phyloP scores from a whole-genome alignment of 83 land plant species.

The Thuja plicata region DNA sequence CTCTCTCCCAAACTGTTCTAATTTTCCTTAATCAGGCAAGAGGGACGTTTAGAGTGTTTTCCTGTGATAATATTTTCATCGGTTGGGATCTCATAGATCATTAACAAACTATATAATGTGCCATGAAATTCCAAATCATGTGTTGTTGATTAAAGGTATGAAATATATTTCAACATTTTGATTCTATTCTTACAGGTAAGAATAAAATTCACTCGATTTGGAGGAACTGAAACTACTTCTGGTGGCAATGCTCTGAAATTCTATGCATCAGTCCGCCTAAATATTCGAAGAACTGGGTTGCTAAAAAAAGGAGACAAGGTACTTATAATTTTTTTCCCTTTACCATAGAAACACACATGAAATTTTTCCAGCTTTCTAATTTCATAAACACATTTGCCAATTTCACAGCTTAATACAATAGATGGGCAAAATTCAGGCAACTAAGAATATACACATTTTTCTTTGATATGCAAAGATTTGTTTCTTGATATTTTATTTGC shows the following conservation, averaged over 20 bases:
- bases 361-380: background rate
- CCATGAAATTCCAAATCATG: background rate
- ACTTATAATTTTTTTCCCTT: background rate
- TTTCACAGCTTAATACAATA: background rate
- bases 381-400: background rate
- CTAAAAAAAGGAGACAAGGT: slow-evolving; percentile 96
- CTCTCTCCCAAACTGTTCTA: slow-evolving; percentile 79
- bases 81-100: background rate
- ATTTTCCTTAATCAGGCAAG: slow-evolving; percentile 92
- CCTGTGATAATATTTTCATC: background rate
- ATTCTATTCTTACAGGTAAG: slow-evolving; percentile 57
- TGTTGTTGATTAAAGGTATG: background rate
- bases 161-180: background rate
- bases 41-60: background rate
- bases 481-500: background rate
- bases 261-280: slow-evolving; percentile 94
- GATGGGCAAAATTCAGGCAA: background rate
- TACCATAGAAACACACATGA: background rate
- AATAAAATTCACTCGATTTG: slow-evolving; percentile 69
- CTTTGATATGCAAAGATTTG: background rate
- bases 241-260: slow-evolving; percentile 99
- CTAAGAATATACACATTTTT: background rate
- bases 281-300: slow-evolving; percentile 68
- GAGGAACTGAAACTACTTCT: slow-evolving; percentile 79
- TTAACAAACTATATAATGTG: background rate